Evolutionary conservation across 2,329 filamentous ascomycete genomes (phyloP).

Genomic region (Alternaria burnsii): DNA sequence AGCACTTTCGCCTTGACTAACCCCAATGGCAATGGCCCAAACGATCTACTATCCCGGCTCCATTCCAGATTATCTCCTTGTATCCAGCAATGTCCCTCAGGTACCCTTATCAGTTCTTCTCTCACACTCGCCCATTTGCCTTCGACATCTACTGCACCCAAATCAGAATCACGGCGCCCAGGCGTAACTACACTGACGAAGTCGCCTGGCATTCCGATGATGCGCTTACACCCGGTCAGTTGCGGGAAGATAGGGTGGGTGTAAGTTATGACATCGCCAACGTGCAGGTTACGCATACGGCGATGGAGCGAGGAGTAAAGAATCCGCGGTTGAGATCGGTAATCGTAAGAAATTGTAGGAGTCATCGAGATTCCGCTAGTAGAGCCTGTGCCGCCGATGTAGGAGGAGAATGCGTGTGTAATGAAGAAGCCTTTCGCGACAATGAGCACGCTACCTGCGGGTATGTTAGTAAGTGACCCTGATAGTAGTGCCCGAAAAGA

Average conservation of each 20-base stretch:
- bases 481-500: neutral
- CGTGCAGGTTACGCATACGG: constrained; percentile 68
- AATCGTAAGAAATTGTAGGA: constrained; percentile 70
- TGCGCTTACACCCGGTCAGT: constrained; percentile 76
- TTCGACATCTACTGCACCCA: constrained; percentile 31
- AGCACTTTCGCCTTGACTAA: constrained; percentile 85
- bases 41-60: constrained; percentile 86
- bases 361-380: constrained; percentile 86
- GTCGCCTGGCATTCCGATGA: constrained; percentile 68
- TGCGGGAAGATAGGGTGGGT: constrained; percentile 71
- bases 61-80: constrained; percentile 85
- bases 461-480: constrained; percentile 6
- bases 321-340: constrained; percentile 26
- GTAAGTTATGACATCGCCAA: constrained; percentile 88
- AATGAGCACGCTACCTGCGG: constrained; percentile 19
- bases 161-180: constrained; percentile 45
- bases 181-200: constrained; percentile 75
- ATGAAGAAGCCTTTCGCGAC: constrained; percentile 29
- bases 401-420: constrained; percentile 53
- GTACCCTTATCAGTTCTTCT: constrained; percentile 75
- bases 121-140: constrained; percentile 39
- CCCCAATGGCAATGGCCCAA: constrained; percentile 85
- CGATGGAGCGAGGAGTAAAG: constrained; percentile 40
- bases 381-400: constrained; percentile 68
- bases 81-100: constrained; percentile 90